Conservation (phyloP, 2,329 filamentous ascomycete species). For the Phaeosphaeriaceae sp. region DNA sequence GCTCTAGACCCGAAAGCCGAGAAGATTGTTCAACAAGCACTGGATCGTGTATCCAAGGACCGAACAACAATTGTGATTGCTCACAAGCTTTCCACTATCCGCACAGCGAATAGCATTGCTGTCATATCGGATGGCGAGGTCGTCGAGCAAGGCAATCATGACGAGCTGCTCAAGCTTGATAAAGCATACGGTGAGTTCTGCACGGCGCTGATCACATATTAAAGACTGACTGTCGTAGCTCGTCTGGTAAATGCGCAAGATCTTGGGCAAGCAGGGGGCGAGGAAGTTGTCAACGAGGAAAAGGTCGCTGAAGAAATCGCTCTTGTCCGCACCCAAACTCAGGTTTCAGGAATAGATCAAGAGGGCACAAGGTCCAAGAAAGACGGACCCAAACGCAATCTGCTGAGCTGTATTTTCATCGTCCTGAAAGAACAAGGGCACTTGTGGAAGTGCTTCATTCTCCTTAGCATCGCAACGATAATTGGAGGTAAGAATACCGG, state of each 20-base stretch:
- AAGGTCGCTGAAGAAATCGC: constrained; percentile 19
- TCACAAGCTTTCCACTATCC: constrained; percentile 92
- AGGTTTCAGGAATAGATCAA: constrained; percentile 31
- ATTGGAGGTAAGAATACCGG: constrained; percentile 31
- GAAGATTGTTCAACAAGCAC: constrained; percentile 88
- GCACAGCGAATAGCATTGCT: constrained; percentile 91
- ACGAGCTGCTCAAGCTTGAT: constrained; percentile 72
- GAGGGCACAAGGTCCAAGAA: constrained; percentile 20
- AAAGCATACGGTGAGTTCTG: constrained; percentile 70
- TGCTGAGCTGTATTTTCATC: constrained; percentile 32
- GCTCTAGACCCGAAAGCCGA: constrained; percentile 94
- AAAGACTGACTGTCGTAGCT: constrained; percentile 32
- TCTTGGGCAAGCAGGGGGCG: constrained; percentile 41
- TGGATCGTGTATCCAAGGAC: constrained; percentile 83
- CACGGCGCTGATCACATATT: too few relatives aligned
- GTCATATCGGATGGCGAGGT: constrained; percentile 85
- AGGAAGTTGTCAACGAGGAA: constrained; percentile 28
- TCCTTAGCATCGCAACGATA: constrained; percentile 36
- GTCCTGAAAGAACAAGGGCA: constrained; percentile 42
- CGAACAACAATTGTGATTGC: constrained; percentile 96
- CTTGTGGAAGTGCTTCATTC: constrained; percentile 46
- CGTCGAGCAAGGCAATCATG: constrained; percentile 88
- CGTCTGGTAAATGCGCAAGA: constrained; percentile 67
- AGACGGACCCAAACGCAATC: constrained; percentile 38
- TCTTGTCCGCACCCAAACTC: constrained; percentile 38